Evolutionary conservation across 495 filamentous ascomycete genomes (phyloP).

Genomic region (Penicillium coffeae): DNA sequence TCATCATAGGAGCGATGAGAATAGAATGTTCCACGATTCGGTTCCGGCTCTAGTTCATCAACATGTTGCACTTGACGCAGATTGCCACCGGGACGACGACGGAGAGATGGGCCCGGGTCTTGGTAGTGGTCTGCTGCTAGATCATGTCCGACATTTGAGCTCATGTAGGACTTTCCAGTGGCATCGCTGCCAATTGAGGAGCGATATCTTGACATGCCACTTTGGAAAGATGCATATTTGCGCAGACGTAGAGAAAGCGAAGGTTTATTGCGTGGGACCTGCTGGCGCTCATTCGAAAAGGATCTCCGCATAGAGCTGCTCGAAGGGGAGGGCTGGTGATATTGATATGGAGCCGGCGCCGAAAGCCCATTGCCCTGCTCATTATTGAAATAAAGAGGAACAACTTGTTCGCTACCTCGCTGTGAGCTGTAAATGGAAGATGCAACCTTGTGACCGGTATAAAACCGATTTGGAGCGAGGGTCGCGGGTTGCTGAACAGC

Average conservation of each 20-base stretch:
- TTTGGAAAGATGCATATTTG: slow-evolving; percentile 70
- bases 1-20: slow-evolving; percentile 67
- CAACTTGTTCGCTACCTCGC: neutral
- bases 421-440: slow-evolving; percentile 13
- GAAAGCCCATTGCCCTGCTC: neutral
- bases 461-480: slow-evolving; percentile 14
- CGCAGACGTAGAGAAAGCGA: slow-evolving; percentile 45
- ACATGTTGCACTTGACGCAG: slow-evolving; percentile 75
- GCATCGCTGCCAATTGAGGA: slow-evolving; percentile 59
- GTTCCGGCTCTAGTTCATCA: slow-evolving; percentile 58
- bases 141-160: slow-evolving; percentile 32
- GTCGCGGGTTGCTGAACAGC: slow-evolving; percentile 9
- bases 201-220: slow-evolving; percentile 58
- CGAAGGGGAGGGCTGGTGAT: slow-evolving; percentile 16
- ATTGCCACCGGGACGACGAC: slow-evolving; percentile 85
- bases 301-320: slow-evolving; percentile 27
- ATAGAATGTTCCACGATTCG: slow-evolving; percentile 65
- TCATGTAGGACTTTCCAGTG: slow-evolving; percentile 48
- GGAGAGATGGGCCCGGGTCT: slow-evolving; percentile 54
- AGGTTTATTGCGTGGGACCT: slow-evolving; percentile 22
- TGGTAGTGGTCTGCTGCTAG: slow-evolving; percentile 21
- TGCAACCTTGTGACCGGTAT: slow-evolving; percentile 21
- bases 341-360: slow-evolving; percentile 5
- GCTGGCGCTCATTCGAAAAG: slow-evolving; percentile 29
- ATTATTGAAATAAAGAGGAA: slow-evolving; percentile 34